Conservation (phyloP, 2,329 filamentous ascomycete species). For the Myriosclerotinia scirpicola region DNA sequence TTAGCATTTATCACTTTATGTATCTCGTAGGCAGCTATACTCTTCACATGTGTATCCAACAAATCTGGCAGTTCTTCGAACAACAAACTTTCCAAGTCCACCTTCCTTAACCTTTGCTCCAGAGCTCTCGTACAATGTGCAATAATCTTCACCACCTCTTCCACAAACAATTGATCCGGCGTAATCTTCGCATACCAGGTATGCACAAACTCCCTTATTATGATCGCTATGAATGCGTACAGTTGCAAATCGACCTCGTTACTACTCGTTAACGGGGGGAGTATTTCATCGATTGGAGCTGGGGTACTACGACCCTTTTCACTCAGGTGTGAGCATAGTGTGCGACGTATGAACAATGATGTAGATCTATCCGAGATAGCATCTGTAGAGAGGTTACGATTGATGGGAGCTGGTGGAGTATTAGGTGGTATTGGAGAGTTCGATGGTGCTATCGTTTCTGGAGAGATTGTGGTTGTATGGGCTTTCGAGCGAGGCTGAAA, state of each 20-base stretch:
- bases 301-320: slow-evolving; percentile 55
- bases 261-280: slow-evolving; percentile 89
- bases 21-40: slow-evolving; percentile 48
- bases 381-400: slow-evolving; percentile 45
- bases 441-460: slow-evolving; percentile 9
- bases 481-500: slow-evolving; percentile 25
- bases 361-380: slow-evolving; percentile 77
- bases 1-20: slow-evolving; percentile 23
- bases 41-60: slow-evolving; percentile 74
- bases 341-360: slow-evolving; percentile 74
- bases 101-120: slow-evolving; percentile 78
- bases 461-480: slow-evolving; percentile 11
- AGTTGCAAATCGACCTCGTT: slow-evolving; percentile 92
- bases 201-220: slow-evolving; percentile 86
- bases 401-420: slow-evolving; percentile 34
- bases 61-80: slow-evolving; percentile 86
- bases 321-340: slow-evolving; percentile 71
- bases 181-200: slow-evolving; percentile 94
- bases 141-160: slow-evolving; percentile 85
- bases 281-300: slow-evolving; percentile 72
- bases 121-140: slow-evolving; percentile 87
- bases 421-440: slow-evolving; percentile 26
- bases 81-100: slow-evolving; percentile 79
- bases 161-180: slow-evolving; percentile 81
- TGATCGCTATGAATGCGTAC: slow-evolving; percentile 86